Conservation (phyloP, 2,329 filamentous ascomycete species). For the Rhynchosporium graminicola region DNA sequence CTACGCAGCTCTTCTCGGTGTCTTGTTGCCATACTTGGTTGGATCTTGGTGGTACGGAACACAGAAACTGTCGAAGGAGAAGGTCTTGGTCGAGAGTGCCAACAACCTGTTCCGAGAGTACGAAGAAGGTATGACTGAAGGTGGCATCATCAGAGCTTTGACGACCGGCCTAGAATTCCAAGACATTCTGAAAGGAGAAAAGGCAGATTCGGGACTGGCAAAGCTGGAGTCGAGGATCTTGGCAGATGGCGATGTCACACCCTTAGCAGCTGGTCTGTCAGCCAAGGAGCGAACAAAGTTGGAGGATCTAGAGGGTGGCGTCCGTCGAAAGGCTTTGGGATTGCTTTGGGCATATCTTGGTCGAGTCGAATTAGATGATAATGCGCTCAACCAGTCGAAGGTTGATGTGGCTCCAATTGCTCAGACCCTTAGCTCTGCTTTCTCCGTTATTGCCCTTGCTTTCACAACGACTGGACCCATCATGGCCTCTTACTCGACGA, state of each 20-base stretch:
- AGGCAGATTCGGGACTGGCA: slow-evolving; percentile 76
- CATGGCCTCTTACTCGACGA: slow-evolving; percentile 76
- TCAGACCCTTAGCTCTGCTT: slow-evolving; percentile 80
- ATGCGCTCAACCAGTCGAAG: slow-evolving; percentile 78
- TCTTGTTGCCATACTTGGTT: slow-evolving; percentile 88
- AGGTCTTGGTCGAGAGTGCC: slow-evolving; percentile 87
- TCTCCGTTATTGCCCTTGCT: slow-evolving; percentile 82
- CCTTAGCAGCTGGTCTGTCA: slow-evolving; percentile 60
- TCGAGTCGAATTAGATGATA: slow-evolving; percentile 80
- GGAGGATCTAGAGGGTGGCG: slow-evolving; percentile 76
- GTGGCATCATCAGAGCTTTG: slow-evolving; percentile 76
- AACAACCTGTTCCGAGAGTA: slow-evolving; percentile 95
- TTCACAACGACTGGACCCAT: slow-evolving; percentile 84
- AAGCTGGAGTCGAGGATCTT: slow-evolving; percentile 82
- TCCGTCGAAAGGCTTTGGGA: slow-evolving; percentile 81
- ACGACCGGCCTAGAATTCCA: slow-evolving; percentile 87
- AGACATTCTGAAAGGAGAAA: slow-evolving; percentile 71
- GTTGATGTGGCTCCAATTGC: slow-evolving; percentile 87
- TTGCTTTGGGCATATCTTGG: slow-evolving; percentile 95
- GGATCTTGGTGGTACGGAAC: slow-evolving; percentile 99
- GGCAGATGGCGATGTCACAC: slow-evolving; percentile 55
- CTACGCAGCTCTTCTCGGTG: slow-evolving; percentile 84
- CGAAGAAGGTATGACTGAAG: slow-evolving; percentile 78
- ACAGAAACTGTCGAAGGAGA: slow-evolving; percentile 89
- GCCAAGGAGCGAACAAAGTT: slow-evolving; percentile 75